phyloP scores from a whole-genome alignment of 345 rosid species.

The Brassica juncea region DNA sequence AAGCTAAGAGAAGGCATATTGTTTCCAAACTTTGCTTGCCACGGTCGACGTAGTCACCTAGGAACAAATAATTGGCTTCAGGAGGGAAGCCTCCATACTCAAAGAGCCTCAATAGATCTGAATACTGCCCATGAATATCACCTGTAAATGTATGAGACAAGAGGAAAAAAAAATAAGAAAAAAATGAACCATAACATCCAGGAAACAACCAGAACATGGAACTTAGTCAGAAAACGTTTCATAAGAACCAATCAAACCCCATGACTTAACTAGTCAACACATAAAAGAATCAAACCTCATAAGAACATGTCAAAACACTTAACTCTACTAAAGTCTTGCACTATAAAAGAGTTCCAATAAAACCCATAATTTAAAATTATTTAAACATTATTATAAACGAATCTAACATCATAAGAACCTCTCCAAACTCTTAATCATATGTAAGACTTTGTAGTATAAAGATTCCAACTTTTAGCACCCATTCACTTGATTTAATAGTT shows the following conservation, averaged over 20 bases:
- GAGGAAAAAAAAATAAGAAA: background rate
- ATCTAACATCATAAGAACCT: background rate
- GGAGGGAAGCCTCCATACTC: conserved; percentile 96
- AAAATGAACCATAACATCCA: background rate
- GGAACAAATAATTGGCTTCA: conserved; percentile 72
- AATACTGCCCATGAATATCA: conserved; percentile 89
- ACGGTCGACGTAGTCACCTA: conserved; percentile 95
- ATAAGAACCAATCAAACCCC: conserved; percentile 7
- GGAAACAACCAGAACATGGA: background rate
- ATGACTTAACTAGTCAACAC: conserved; percentile 10
- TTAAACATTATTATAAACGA: background rate
- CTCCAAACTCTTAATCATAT: background rate
- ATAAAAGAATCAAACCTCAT: background rate
- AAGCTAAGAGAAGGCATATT: conserved; percentile 86
- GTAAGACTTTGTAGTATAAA: conserved; percentile 8
- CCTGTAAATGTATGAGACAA: conserved; percentile 47
- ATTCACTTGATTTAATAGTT: background rate
- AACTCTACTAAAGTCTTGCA: background rate
- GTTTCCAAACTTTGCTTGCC: conserved; percentile 98
- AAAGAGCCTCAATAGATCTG: conserved; percentile 85
- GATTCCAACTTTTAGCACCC: background rate
- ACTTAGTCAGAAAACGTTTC: background rate
- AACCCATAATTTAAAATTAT: background rate
- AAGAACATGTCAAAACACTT: conserved; percentile 3
- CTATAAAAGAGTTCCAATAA: background rate